A percentile compares a stretch with the other conserved stretches of the same genome.
phyloP scores from a whole-genome alignment of 768 basidiomycete species.

The Russula sp. region DNA sequence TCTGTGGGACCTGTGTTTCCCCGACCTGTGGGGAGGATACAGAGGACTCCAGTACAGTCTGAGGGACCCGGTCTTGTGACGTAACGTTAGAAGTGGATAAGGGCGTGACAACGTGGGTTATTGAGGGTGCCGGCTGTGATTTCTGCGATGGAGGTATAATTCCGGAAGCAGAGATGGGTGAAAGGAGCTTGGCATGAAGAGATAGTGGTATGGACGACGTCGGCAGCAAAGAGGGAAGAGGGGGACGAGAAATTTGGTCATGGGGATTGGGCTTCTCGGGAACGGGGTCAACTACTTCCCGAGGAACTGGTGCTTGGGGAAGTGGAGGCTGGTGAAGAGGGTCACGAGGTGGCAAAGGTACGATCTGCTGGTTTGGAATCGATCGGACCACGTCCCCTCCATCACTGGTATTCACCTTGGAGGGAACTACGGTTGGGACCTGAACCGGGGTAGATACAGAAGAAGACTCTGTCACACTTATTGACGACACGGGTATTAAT shows the following conservation, averaged over 20 bases:
- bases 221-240: neutral
- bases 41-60: neutral
- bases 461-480: neutral
- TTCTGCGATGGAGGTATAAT: neutral
- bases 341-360: neutral
- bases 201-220: neutral
- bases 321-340: neutral
- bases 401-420: neutral
- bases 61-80: neutral
- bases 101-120: neutral
- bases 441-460: neutral
- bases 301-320: neutral
- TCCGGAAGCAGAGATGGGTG: neutral
- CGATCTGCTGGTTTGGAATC: neutral
- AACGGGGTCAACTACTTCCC: neutral
- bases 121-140: neutral
- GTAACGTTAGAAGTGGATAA: neutral
- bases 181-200: neutral
- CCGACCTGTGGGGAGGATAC: neutral
- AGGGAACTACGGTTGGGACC: neutral
- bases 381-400: neutral
- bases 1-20: neutral
- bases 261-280: neutral
- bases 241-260: neutral
- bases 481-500: neutral